phyloP scores from a whole-genome alignment of 192 early-diverging fungal genomes.

The Backusella australiensis region DNA sequence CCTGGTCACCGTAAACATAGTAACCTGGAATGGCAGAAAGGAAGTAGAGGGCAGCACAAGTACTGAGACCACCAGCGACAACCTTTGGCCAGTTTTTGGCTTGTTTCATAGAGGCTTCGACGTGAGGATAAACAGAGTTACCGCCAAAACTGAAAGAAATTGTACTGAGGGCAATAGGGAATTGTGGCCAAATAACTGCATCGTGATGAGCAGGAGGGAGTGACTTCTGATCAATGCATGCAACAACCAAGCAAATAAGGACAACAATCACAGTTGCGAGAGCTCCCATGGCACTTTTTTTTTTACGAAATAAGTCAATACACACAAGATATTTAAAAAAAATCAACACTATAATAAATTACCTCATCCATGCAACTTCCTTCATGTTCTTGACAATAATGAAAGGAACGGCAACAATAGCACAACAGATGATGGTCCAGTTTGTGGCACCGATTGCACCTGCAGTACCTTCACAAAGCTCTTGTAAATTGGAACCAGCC shows the following conservation, averaged over 20 bases:
- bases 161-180: slow-evolving; percentile 75
- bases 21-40: slow-evolving; percentile 73
- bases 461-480: slow-evolving; percentile 45
- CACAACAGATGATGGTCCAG: slow-evolving; percentile 67
- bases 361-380: slow-evolving; percentile 67
- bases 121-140: slow-evolving; percentile 80
- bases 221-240: slow-evolving; percentile 43
- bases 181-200: slow-evolving; percentile 59
- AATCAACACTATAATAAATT: not conserved
- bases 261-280: slow-evolving; percentile 73
- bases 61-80: slow-evolving; percentile 56
- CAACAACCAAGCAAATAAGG: slow-evolving; percentile 61
- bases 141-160: slow-evolving; percentile 79
- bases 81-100: slow-evolving; percentile 70
- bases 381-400: slow-evolving; percentile 74
- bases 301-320: slow-evolving; percentile 25
- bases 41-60: slow-evolving; percentile 70
- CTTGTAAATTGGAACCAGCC: slow-evolving; percentile 68
- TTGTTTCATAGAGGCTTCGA: slow-evolving; percentile 76
- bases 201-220: slow-evolving; percentile 40
- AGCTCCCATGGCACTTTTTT: slow-evolving; percentile 69
- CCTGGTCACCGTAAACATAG: slow-evolving; percentile 63
- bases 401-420: slow-evolving; percentile 68
- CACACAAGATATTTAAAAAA: not conserved
- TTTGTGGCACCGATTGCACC: slow-evolving; percentile 41